phyloP scores from a whole-genome alignment of 768 basidiomycete species.

The Hypholoma sublateritium region DNA sequence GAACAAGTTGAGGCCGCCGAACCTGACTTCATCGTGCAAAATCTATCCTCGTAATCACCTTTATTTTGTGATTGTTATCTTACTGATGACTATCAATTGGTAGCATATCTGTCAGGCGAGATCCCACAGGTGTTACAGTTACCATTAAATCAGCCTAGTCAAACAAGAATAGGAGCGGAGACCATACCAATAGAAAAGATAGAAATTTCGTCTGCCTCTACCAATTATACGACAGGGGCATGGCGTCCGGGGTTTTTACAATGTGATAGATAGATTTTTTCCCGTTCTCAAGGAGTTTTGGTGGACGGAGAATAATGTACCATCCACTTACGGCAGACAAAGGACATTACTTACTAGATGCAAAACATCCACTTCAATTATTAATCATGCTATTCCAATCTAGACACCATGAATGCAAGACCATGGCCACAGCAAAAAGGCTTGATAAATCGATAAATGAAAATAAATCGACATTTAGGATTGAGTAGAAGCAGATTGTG shows the following conservation, averaged over 20 bases:
- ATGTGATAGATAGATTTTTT: too few species aligned
- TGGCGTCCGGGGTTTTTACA: too few species aligned
- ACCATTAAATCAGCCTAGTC: slow-evolving; percentile 35
- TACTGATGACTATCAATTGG: neutral
- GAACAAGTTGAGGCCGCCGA: slow-evolving; percentile 63
- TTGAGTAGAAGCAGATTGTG: neutral
- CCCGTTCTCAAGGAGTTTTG: too few species aligned
- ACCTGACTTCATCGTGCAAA: slow-evolving; percentile 68
- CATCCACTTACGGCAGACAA: too few species aligned
- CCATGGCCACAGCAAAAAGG: slow-evolving; percentile 22
- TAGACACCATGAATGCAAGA: slow-evolving; percentile 13
- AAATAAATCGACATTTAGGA: slow-evolving; percentile 15
- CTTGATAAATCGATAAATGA: slow-evolving; percentile 24
- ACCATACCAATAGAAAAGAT: neutral
- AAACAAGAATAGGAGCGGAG: neutral
- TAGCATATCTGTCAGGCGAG: slow-evolving; percentile 33
- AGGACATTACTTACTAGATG: too few species aligned
- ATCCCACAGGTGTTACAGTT: slow-evolving; percentile 45
- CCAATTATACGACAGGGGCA: too few species aligned
- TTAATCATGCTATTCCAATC: slow-evolving; percentile 5
- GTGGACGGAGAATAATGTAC: too few species aligned
- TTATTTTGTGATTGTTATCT: neutral
- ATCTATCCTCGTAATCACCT: slow-evolving; percentile 62
- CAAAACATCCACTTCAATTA: neutral
- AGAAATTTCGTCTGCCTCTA: neutral